Conservation (phyloP, 2,329 filamentous ascomycete genomes). For the Paraphaeosphaeria minitans region DNA sequence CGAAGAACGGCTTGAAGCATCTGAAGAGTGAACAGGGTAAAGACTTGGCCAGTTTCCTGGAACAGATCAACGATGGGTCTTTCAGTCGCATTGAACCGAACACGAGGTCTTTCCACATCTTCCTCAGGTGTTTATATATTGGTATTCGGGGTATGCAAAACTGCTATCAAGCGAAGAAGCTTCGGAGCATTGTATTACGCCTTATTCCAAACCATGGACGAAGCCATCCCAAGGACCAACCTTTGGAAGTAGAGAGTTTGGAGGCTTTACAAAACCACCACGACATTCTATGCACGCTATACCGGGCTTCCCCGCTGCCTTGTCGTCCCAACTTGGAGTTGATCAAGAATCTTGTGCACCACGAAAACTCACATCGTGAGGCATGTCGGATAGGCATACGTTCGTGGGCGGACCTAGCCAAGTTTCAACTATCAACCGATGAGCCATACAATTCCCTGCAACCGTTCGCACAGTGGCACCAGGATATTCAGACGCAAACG, state of each 20-base stretch:
- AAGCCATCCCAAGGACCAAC: conserved; percentile 63
- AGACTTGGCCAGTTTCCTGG: conserved; percentile 61
- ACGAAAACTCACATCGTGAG: conserved; percentile 62
- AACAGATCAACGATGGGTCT: conserved; percentile 53
- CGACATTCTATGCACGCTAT: conserved; percentile 64
- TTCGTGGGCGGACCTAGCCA: conserved; percentile 62
- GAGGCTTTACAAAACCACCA: conserved; percentile 66
- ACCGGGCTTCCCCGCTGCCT: conserved; percentile 60
- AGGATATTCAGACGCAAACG: conserved; percentile 58
- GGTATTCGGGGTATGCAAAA: conserved; percentile 55
- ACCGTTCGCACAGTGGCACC: conserved; percentile 61
- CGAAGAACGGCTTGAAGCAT: conserved; percentile 57
- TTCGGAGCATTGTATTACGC: conserved; percentile 62
- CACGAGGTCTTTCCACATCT: conserved; percentile 63
- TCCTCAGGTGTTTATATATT: conserved; percentile 61
- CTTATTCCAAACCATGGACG: conserved; percentile 65
- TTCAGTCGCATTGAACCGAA: conserved; percentile 51
- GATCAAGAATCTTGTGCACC: conserved; percentile 61
- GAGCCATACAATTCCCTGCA: conserved; percentile 54
- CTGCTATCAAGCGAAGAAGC: conserved; percentile 58
- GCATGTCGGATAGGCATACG: conserved; percentile 64
- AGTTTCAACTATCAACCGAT: conserved; percentile 61
- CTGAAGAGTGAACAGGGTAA: conserved; percentile 57
- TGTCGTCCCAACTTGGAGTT: conserved; percentile 59
- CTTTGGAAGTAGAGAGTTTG: conserved; percentile 58